Base-by-base conservation (phyloP, 352 stramenopile species). In the Phytophthora pseudosyringae region DNA sequence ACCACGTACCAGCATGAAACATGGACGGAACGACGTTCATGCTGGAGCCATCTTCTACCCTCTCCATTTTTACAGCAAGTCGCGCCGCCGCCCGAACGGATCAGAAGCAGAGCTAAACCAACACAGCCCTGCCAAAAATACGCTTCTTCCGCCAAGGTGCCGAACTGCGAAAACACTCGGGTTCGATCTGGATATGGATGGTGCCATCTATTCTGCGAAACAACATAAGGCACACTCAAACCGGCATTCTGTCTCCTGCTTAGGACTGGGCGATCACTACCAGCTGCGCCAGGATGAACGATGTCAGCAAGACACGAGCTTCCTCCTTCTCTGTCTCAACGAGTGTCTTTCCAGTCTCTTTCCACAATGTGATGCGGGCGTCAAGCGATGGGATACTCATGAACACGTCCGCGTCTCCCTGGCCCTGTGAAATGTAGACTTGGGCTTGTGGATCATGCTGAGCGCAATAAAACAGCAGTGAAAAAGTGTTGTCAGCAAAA, bases 271-370 rank as follows among this genome's bases (percentile, higher is more conserved):
- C 47, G 35, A 86, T 67, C 25, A 83, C 75, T 57, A 79, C 72
- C 18, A 86, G 44, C 47, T 90, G 79, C 25, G 81, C 61, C 7
- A 89, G 51, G 12, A 90, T 69, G 18, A 88, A 77, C 5, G 73
- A 80, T 21, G 78, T 88, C 41, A 94, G 57, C 15, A 94, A 64
- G 9, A 63, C 67, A n/a, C 86, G 80, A 47, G 83, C 52, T 15
- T 94, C 79, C 49, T 93, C 86, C 11, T 80, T 86, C n/a, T 89
- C 78, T 0, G 81, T 92, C 70, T 94, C 86, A 54, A 94, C 81
- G 10, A 93, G 59, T 13, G 86, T 93, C 58, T 91, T 92, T n/a
- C 71, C 76, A 1, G 63, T 73, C 21, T 91, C 81, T 70, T 89
- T 93, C 82, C 82, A 91, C 40, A 94, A 64, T 40, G 84, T 93